These are phyloP conservation scores for Verticillium dahliae DNA, from an alignment of 2,329 filamentous ascomycete genomes.

Conservation along the genomic window DNA sequence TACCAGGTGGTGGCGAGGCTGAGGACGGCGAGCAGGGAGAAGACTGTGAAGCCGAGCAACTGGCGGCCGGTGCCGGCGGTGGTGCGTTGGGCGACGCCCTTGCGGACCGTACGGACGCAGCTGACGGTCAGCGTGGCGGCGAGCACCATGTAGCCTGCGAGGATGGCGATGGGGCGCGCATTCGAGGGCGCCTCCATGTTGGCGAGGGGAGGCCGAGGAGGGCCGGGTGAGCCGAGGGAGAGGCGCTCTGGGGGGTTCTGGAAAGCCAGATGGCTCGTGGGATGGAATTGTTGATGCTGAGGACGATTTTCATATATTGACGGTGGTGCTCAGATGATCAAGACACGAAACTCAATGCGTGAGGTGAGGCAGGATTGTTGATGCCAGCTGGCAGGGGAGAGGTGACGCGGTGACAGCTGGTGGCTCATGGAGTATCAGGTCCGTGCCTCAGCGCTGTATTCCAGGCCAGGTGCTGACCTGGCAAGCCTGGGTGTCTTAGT, in stretches of 20 bases:
- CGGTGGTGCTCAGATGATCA: no score
- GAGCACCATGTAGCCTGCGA: conserved; percentile 14
- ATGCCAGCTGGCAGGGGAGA: no score
- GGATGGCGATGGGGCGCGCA: conserved; percentile 13
- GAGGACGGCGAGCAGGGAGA: conserved; percentile 13
- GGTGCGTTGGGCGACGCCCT: neutral
- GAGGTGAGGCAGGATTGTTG: no score
- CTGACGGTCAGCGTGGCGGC: conserved; percentile 10
- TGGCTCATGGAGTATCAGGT: no score
- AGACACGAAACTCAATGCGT: no score
- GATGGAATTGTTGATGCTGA: neutral
- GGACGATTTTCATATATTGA: no score
- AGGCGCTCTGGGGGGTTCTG: no score
- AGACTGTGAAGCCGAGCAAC: conserved; percentile 7
- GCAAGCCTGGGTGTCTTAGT: no score
- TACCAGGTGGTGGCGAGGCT: conserved; percentile 19
- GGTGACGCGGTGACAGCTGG: no score
- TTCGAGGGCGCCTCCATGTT: conserved; percentile 8
- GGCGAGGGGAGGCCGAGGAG: neutral
- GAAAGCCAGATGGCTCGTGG: neutral
- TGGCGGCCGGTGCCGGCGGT: neutral
- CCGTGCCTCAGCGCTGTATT: no score
- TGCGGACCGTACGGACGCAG: conserved; percentile 10
- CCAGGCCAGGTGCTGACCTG: no score
- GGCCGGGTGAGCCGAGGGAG: no score